Evolutionary conservation across 495 filamentous ascomycete genomes (phyloP), one percentile per base, ranked within the genome.

Genomic region (Podospora bellae-mahoneyi): DNA sequence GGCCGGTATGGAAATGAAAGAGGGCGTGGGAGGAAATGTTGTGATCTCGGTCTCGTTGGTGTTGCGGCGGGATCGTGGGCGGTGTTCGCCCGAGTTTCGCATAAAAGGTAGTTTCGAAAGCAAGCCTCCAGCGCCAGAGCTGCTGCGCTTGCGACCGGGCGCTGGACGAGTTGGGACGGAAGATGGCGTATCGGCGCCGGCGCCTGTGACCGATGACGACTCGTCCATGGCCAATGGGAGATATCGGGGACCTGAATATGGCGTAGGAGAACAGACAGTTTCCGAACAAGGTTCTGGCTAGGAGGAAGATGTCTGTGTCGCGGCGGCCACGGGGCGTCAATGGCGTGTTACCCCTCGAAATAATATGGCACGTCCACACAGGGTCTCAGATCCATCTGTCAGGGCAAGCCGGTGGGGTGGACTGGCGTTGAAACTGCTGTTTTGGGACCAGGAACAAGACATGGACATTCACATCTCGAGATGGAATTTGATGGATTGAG

Each of bases 21-120:
- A 73, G 23, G 75, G 74, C 9, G 61, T 68, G 15, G 69, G 76
- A 39, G 73, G 75, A 19, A 69, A 69, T 4, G 64, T 44, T 26
- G 68, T 30, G 32, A 60, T 39, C 3, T 79, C 76, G 68, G 62
- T 54, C 18, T 78, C 77, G 62, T 71, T 75, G 68, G 81, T 79
- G 66, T 81, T 79, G 68, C 70, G 72, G 71, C 80, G 78, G 65
- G 80, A 78, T 32, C 77, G 78, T 71, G 72, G 74, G 48, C 78
- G 80, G 71, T 80, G 73, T 65, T 78, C 80, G 57, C 75, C 81
- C 61, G 73, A 84, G 60, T 83, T 80, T 64, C 90, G 87, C 44
- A 89, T 76, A 67, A 90, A 88, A 54, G 87, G 85, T n/a, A 91
- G 78, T 66, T 82, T 84, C 18, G 86, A 85, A 20, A 87, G 82